Evolutionary conservation across 768 basidiomycete genomes (phyloP), one percentile per base, ranked within the genome.

Genomic region (Candolleomyces eurysporus): DNA sequence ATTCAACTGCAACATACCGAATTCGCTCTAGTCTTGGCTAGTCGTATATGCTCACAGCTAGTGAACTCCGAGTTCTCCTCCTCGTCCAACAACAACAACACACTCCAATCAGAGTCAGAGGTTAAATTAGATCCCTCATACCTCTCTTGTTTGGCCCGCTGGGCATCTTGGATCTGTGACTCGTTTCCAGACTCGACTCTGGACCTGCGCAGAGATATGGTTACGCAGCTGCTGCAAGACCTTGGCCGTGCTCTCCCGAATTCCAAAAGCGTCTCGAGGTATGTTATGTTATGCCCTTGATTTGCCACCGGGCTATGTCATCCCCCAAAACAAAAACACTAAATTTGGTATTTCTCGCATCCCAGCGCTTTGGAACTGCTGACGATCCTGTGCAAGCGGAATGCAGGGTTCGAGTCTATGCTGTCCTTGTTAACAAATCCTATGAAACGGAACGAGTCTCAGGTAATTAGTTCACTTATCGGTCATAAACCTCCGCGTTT

Each of bases 141-240:
- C 67, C 77, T 81, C 48, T 72, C 78, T 58, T 89, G 86, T 65
- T 74, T 92, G 10, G 86, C 88, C 11, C 82, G 84, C 57, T 94
- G 92, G 92, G 82, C 75, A 4, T 74, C 78, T 21, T 93, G 91
- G 91, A 75, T 78, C 32, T 69, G 82, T 26, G 76, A 81, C 42
- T 74, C 67, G 13, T 80, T 63, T 42, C 2, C 63, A 17, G 70
- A 69, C 21, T 66, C 69, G 32, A 64, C 67, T 14, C 31, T 66
- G 16, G 77, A 83, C 59, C 60, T 86, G 32, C 76, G 75, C 61
- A 83, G 77, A 59, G 79, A 84, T 46, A 67, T 77, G 1, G 71
- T 85, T 26, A 66, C 78, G 13, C 68, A 70, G 22, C 66, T 91
- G 4, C 72, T 87, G 56, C 81, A 79, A 17, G 76, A 76, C 3